These are phyloP conservation scores for Geosmithia flava DNA, from an alignment of 2,329 filamentous ascomycete genomes.

Conservation along the genomic window DNA sequence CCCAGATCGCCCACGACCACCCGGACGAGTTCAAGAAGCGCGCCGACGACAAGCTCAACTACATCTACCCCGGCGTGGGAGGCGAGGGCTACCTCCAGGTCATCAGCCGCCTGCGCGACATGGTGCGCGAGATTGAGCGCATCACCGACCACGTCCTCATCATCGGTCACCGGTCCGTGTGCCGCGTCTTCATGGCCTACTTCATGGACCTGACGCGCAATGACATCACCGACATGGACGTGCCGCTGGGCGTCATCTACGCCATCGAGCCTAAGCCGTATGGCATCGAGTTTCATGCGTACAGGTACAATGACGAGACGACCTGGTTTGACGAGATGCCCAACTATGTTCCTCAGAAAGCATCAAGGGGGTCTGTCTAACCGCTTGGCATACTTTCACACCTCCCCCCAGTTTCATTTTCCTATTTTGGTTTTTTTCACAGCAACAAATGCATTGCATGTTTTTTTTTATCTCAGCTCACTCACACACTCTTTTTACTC, in stretches of 20 bases:
- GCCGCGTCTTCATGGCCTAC: conserved; percentile 86
- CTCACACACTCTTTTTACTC: no score
- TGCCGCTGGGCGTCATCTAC: conserved; percentile 87
- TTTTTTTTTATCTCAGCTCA: no score
- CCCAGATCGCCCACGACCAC: conserved; percentile 69
- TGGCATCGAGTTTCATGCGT: conserved; percentile 92
- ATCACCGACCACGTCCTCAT: conserved; percentile 93
- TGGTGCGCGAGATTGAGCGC: conserved; percentile 93
- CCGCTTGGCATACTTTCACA: no score
- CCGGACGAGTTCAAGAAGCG: conserved; percentile 74
- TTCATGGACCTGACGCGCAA: conserved; percentile 87
- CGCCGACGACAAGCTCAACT: conserved; percentile 78
- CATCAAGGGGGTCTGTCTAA: conserved; percentile 17
- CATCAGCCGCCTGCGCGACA: conserved; percentile 86
- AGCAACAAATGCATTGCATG: no score
- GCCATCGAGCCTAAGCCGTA: conserved; percentile 96
- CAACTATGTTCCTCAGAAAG: conserved; percentile 63
- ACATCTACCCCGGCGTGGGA: conserved; percentile 91
- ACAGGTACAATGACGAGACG: conserved; percentile 68
- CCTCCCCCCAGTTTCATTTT: no score
- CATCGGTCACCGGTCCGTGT: conserved; percentile 84
- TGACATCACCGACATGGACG: conserved; percentile 87
- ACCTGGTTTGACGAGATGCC: conserved; percentile 78
- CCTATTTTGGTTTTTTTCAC: no score
- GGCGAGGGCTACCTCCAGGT: conserved; percentile 96